Base-by-base conservation (phyloP, 108 stramenopile genomes). In the Skeletonema grethae region DNA sequence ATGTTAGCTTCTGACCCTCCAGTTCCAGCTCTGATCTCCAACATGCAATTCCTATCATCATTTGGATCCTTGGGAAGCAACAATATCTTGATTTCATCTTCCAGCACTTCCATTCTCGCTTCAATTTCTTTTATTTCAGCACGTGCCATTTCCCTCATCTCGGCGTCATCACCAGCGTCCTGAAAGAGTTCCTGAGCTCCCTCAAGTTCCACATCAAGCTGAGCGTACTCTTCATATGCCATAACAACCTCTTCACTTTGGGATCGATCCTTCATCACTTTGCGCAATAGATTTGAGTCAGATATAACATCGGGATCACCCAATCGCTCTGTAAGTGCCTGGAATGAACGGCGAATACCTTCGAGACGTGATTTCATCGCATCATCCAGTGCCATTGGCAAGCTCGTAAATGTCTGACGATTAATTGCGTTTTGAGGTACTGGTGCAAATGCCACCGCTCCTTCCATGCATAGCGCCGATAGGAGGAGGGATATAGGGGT, bases 11-110 rank as follows among this genome's bases (percentile, higher is more conserved):
- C 99, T 13, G 92, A 93, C 13, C 99, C 99, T 24, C 99, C 99
- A 9, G 96, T 96, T 16, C 99, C 99, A 28, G 98, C 96, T 36
- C 98, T 87, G 35, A 99, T 97, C 72, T 98, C 97, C 24, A 99
- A 67, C 87, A 98, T 96, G 46, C 93, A 91, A 76, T 96, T 94
- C 55, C 90, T 82, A 24, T 90, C 90, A 71, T 98, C 99, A 76
- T 93, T 92, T 5, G 87, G 89, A 72, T 98, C 98, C 57, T 83
- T 85, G 0, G 96, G 97, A 31, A 95, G 65, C 57, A 94, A 59
- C 68, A 95, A 68, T 36, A 91, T 57, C 63, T 86, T 90, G 28
- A 93, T 92, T 36, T 71, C 55, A 1, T 60, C 63, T 67, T 95
- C 90, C 29, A 93, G 48, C n/a, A 73, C 82, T 5, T 88, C 86